Base-by-base conservation (phyloP, 2,329 filamentous ascomycete species). In the Simplicillium aogashimaense region DNA sequence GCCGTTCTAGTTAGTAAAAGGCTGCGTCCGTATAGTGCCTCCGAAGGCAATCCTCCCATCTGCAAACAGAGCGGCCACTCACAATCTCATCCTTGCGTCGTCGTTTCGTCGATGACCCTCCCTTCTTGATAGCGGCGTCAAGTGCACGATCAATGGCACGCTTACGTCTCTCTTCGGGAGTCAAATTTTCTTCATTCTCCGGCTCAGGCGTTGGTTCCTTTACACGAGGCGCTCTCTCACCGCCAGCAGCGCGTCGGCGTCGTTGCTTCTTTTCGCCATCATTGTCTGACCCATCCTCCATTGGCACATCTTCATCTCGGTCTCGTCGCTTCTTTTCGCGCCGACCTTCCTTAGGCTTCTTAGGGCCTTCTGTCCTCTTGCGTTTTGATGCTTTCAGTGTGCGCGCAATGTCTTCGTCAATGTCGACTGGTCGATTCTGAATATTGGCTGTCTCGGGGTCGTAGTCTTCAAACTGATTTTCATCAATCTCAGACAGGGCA, bases 61-160 rank as follows among this genome's bases (percentile, higher is more conserved):
- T 9, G 20, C 29, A 32, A 29, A 28, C 11, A n/a, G 4, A 15
- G 18, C 20, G 16, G 20, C 20, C 32, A 70, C 81, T 40, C 70
- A 89, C 85, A 59, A 94, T 88, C 51, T 92, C 89, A 56, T 89
- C 85, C 69, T 86, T 86, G 70, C 86, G 90, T 50, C 83, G 73
- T 47, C 81, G 74, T 52, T 86, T 86, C 41, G 69, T 73, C 10
- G 38, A 35, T 12, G 38, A 52, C 50, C 28, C 54, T 50, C n/a
- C 80, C 50, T 85, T 86, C 67, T 94, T 94, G 51, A 94, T 70
- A 1, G 89, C 88, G 42, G 85, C 85, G 59, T 95, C 86, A 66
- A 97, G 86, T 41, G 86, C 84, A 49, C 81, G 76, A 53, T 95
- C 86, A 39, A 98, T 79, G 15, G 87, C 89, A 50, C 86, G 75